Base-by-base conservation (phyloP, 176 grass and related monocot species). In the Metroxylon sagu region DNA sequence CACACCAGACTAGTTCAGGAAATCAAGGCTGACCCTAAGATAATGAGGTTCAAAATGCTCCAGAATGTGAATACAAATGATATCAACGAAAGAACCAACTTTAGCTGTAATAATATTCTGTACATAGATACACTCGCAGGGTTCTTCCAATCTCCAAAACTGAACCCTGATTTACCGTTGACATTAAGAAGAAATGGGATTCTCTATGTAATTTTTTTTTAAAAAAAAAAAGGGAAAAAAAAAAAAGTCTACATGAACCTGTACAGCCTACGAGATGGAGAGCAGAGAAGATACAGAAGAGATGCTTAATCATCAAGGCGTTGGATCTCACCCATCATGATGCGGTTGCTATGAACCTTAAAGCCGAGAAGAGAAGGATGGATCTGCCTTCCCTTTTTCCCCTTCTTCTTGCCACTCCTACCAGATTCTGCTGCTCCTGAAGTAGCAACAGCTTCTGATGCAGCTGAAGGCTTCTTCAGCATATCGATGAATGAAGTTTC, bases 281-380 rank as follows among this genome's bases (percentile, higher is more conserved):
- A 66, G 77, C 69, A 75, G 83, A 76, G 72, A 87, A 29, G 76
- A 26, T 66, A 66, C 28, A 18, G 10, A 4, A 10, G 4, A 62
- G 15, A 48, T 23, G 23, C 19, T 61, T 64, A 85, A 66, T 98
- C 88, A 50, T 85, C 88, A 10, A 65, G 79, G 48, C 94, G 84
- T 53, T 92, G 82, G 59, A 98, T 98, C 81, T 98, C 88, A 4
- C 94, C 94, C 88, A 92, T 98, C 87, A 98, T 83, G 63, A 92
- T 92, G 62, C 94, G 81, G 67, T 98, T 98, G 61, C 94, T 98
- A 70, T 98, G 94, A 70, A 98, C 84, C 66, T 98, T 98, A 72
- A 98, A 98, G 30, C 94, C 94, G 3, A 98, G 76, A 65, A 98
- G 94, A 30, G 94, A 91, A 14, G 94, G 94, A 68, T 98, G 88